A percentile compares a stretch with the other conserved stretches of the same genome.
phyloP scores from a whole-genome alignment of 176 grass and related monocot species.

The Luzula sylvatica region DNA sequence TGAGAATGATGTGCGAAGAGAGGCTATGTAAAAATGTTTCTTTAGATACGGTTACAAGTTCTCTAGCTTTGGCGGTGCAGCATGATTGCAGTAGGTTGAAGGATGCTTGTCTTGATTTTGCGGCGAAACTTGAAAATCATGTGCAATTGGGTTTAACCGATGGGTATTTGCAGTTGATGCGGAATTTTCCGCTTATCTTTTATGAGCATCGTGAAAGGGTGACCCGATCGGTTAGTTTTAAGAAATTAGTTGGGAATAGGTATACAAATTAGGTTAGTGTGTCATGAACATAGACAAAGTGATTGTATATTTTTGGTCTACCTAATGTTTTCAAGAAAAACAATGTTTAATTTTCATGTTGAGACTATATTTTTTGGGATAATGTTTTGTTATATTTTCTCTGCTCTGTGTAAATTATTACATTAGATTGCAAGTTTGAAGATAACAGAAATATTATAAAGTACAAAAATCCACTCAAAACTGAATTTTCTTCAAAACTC shows the following conservation, averaged over 20 bases:
- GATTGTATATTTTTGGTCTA: too few species aligned
- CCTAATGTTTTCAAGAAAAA: too few species aligned
- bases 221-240: not conserved
- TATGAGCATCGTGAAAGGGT: not conserved
- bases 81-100: conserved; percentile 32
- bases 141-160: conserved; percentile 10
- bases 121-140: conserved; percentile 9
- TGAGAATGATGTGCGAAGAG: conserved; percentile 29
- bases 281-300: too few species aligned
- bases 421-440: too few species aligned
- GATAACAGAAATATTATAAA: too few species aligned
- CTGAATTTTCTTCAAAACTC: too few species aligned
- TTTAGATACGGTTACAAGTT: conserved; percentile 14
- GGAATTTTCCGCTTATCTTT: not conserved
- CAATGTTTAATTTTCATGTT: too few species aligned
- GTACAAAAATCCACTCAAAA: too few species aligned
- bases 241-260: not conserved
- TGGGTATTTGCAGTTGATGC: not conserved
- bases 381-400: too few species aligned
- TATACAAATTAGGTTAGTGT: too few species aligned
- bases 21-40: conserved; percentile 20
- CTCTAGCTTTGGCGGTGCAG: conserved; percentile 31
- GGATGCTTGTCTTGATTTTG: conserved; percentile 32
- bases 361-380: too few species aligned
- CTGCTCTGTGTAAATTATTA: too few species aligned